phyloP scores from a whole-genome alignment of 192 early-diverging fungal species.

The Mortierella alpina region DNA sequence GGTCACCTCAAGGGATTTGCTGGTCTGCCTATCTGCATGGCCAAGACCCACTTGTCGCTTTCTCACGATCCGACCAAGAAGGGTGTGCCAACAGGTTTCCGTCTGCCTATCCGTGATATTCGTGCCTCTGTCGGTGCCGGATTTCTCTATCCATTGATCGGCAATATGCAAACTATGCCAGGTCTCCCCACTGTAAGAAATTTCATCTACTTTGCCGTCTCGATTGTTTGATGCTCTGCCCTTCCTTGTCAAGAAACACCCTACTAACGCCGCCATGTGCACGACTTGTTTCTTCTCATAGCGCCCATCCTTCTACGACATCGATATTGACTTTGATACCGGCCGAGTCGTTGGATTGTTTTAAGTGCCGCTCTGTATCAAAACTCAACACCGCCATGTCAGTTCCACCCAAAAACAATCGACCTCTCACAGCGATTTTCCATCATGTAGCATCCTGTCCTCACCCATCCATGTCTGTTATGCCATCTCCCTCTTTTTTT shows the following conservation, averaged over 20 bases:
- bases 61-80: conserved; percentile 94
- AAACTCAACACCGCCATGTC: no score
- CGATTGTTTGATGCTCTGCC: background rate
- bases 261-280: background rate
- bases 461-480: no score
- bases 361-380: conserved; percentile 52
- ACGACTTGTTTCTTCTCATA: background rate
- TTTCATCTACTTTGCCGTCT: conserved; percentile 1
- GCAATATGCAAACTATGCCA: conserved; percentile 98
- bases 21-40: conserved; percentile 97
- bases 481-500: no score
- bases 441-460: no score
- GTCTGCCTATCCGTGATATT: conserved; percentile 94
- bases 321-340: conserved; percentile 89
- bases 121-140: conserved; percentile 96
- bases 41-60: conserved; percentile 96
- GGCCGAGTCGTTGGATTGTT: conserved; percentile 90
- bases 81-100: conserved; percentile 92
- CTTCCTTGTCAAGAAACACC: background rate
- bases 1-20: conserved; percentile 74
- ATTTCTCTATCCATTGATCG: conserved; percentile 96
- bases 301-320: conserved; percentile 95
- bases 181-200: conserved; percentile 84
- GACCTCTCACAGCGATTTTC: no score
- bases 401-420: no score